Evolutionary conservation across 2,329 filamentous ascomycete species (phyloP), one percentile per base, ranked within the genome.

Genomic region (Sphaerulina vaccinii): DNA sequence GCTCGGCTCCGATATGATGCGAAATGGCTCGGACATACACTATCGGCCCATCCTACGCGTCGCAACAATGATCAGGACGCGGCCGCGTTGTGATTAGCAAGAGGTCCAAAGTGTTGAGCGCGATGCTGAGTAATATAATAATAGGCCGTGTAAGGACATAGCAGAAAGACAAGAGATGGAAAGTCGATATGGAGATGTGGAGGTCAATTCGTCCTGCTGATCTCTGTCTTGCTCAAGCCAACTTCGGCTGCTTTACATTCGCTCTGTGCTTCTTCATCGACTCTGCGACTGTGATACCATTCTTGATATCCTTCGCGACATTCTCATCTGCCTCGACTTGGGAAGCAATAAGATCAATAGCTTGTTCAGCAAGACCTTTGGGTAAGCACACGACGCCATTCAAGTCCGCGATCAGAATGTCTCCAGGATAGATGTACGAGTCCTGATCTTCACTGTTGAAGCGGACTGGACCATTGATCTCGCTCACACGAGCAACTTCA

Each of bases 351-450:
- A 65, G 55, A 7, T 65, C 62, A 19, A 65, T 35, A 16, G 58
- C 59, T 41, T 63, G 55, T 38, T 62, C 60, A 1, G 60, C 64
- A 5, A 65, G 47, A 1, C 24, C 51, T 24, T 61, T 55, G 23
- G 64, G 70, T 33, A 71, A 42, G 52, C 64, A 65, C 1, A 72
- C 69, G 3, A 73, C 68, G 9, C 70, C 70, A 51, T 73, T 70
- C 19, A 71, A 39, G 52, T 72, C 70, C 1, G 60, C 70, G 15
- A 71, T 65, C 9, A 73, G 49, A 47, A 69, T 69, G 42, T 73
- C 70, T 0, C 68, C 70, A 2, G 69, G 68, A 10, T 63, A 37
- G n/a, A 72, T 65, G n/a, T 47, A 54, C 1, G 58, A 56, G 1
- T 68, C 64, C 44, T 69, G 63, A 1, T 63, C 60, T 24, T 65